Percentiles rank a stretch among this genome's conserved stretches.
These are phyloP conservation scores for Curvularia sp. DNA, from an alignment of 2,329 filamentous ascomycete genomes.

Conservation along the genomic window DNA sequence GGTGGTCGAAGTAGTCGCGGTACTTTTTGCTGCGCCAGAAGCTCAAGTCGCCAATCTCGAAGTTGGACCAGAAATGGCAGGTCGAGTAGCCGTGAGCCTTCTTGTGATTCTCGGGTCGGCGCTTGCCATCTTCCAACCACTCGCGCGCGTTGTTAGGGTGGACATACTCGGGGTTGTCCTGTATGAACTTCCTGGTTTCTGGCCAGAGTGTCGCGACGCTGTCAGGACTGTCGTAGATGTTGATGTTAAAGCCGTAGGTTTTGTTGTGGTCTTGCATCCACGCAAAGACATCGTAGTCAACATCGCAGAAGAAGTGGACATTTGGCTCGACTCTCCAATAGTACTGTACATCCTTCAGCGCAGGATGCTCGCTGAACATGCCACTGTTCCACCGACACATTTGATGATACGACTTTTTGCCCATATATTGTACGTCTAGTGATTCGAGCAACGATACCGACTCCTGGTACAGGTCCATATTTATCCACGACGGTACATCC, in stretches of 20 bases:
- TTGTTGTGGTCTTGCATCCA: constrained; percentile 99
- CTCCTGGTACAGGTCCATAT: constrained; percentile 82
- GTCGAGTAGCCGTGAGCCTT: constrained; percentile 94
- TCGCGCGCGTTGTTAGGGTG: constrained; percentile 83
- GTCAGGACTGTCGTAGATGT: constrained; percentile 88
- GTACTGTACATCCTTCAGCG: constrained; percentile 80
- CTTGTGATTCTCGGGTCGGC: constrained; percentile 78
- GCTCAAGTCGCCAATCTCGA: constrained; percentile 90
- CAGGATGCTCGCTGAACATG: constrained; percentile 96
- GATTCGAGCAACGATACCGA: constrained; percentile 83
- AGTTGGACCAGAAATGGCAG: constrained; percentile 99
- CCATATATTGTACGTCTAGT: constrained; percentile 87
- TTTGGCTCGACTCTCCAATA: constrained; percentile 99
- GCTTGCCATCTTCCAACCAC: constrained; percentile 82
- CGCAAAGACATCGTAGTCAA: constrained; percentile 97
- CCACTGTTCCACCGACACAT: constrained; percentile 99
- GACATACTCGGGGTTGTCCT: constrained; percentile 81
- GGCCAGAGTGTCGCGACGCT: constrained; percentile 92
- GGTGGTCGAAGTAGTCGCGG: constrained; percentile 93
- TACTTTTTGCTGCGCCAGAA: constrained; percentile 93
- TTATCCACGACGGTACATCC: constrained; percentile 91
- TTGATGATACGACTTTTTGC: constrained; percentile 90
- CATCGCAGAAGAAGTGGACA: constrained; percentile 98
- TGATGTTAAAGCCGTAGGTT: constrained; percentile 98
- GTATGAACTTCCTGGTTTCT: constrained; percentile 90